phyloP scores from a whole-genome alignment of 148 eudicot genomes.

The Dianthus caryophyllus region DNA sequence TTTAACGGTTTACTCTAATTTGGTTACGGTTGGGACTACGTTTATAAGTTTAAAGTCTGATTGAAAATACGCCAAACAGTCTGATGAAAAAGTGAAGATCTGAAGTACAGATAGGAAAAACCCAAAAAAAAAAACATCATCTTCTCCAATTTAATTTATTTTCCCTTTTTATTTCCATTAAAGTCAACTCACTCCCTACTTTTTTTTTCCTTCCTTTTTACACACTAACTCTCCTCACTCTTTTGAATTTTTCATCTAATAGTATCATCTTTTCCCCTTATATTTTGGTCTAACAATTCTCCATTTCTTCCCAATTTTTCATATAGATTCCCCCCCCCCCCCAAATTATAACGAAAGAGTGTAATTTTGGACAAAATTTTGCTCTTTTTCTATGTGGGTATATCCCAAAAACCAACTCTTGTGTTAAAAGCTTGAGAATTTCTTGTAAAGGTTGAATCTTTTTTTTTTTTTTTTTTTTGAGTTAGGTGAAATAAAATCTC shows the following conservation, averaged over 20 bases:
- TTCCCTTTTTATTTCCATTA: neutral
- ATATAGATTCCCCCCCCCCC: too few relatives aligned
- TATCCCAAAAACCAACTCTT: neutral
- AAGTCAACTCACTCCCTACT: constrained; percentile 18
- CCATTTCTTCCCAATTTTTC: too few relatives aligned
- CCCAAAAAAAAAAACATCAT: too few relatives aligned
- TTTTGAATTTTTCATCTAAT: neutral
- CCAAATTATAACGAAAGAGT: neutral
- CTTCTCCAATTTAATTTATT: neutral
- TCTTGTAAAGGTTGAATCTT: constrained; percentile 1
- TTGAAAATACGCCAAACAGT: too few relatives aligned
- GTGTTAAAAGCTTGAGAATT: neutral
- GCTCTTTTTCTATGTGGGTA: neutral
- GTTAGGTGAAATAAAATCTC: neutral
- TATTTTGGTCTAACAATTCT: neutral
- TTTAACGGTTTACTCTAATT: too few relatives aligned
- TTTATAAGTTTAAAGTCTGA: too few relatives aligned
- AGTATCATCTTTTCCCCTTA: neutral
- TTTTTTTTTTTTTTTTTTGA: too few relatives aligned
- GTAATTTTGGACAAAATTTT: neutral
- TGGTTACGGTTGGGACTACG: too few relatives aligned
- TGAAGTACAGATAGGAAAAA: too few relatives aligned
- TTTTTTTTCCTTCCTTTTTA: neutral
- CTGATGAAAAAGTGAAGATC: too few relatives aligned
- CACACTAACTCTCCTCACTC: constrained; percentile 1